These are phyloP conservation scores for Drechslerella coelobrocha DNA, from an alignment of 2,329 filamentous ascomycete genomes.

Conservation along the genomic window DNA sequence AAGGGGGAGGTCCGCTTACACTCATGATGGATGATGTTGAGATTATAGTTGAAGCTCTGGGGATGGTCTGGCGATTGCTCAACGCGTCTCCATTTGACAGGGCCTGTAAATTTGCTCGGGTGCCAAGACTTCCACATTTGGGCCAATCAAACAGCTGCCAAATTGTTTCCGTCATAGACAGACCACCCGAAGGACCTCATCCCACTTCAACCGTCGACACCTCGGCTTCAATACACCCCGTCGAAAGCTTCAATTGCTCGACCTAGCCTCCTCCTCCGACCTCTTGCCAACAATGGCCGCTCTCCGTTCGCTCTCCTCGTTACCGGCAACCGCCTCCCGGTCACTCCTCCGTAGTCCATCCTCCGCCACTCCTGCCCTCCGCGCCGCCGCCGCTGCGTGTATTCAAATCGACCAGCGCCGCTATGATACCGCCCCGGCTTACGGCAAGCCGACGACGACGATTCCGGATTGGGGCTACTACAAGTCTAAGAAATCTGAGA, in stretches of 20 bases:
- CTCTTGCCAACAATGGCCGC: constrained; percentile 39
- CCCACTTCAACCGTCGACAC: constrained; percentile 39
- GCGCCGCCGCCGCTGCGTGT: constrained; percentile 35
- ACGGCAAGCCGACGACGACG: constrained; percentile 66
- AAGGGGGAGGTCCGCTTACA: constrained; percentile 11
- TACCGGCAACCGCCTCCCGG: constrained; percentile 48
- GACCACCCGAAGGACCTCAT: constrained; percentile 40
- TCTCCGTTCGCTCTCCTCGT: constrained; percentile 39
- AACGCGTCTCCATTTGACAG: constrained; percentile 33
- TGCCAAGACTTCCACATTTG: constrained; percentile 30
- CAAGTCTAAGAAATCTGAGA: constrained; percentile 71
- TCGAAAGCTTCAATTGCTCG: constrained; percentile 38
- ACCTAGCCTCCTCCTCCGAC: constrained; percentile 20
- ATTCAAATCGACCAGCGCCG: constrained; percentile 44
- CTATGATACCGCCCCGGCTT: constrained; percentile 58
- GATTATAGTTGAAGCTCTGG: constrained; percentile 11
- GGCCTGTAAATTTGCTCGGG: constrained; percentile 40
- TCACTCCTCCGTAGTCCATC: constrained; percentile 47
- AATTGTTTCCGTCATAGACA: constrained; percentile 49
- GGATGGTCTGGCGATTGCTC: constrained; percentile 5
- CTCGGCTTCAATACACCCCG: constrained; percentile 8
- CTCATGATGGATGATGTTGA: constrained; percentile 39
- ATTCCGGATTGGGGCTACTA: constrained; percentile 93
- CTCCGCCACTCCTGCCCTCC: constrained; percentile 38
- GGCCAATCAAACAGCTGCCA: constrained; percentile 48